Base-by-base conservation (phyloP, 108 stramenopile species). In the Pseudonitzschia multistriata region DNA sequence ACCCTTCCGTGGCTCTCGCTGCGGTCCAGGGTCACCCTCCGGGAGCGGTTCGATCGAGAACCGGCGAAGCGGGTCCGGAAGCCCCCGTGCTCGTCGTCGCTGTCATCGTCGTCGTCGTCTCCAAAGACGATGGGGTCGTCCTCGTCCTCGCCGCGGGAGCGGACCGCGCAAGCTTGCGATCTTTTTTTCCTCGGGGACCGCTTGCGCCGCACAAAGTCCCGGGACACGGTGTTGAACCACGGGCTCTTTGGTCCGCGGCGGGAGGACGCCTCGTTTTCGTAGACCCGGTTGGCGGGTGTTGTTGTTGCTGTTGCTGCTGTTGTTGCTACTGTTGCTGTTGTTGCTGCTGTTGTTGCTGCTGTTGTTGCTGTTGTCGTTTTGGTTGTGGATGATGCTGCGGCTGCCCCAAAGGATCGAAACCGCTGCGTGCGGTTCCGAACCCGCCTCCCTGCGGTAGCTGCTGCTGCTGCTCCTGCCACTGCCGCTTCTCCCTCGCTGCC, bases 261-360 rank as follows among this genome's bases (percentile, higher is more conserved):
- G 11, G 21, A 22, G 11, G 19, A 36, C n/a, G 14, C 29, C 40
- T 7, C 40, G 13, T 42, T 42, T 52, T 52, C 22, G 42, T 13
- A 13, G 42, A 13, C 15, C 17, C 1, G 42, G 17, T 45, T 13
- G 54, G 42, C 14, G n/a, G 39, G 36, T 37, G 37, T 7, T 37
- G 37, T 8, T 8, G 37, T 37, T 37, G 37, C 8, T 37, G 37
- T 37, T 37, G 33, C 8, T 42, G 42, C 21, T 45, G 24, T 53
- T 53, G 49, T 67, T 42, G 42, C 21, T 45, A 11, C 35, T 53
- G 49, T 67, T 53, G 67, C 67, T 55, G 54, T 10, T 28, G 42
- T 13, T 45, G 42, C 42, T 17, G 11, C 13, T 8, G 5, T 1
- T 21, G 24, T 25, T 55, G 54, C 54, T 5, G 24, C 7, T 7